Evolutionary conservation across 352 stramenopile genomes (phyloP).

Genomic region (Globisporangium iwayamae): DNA sequence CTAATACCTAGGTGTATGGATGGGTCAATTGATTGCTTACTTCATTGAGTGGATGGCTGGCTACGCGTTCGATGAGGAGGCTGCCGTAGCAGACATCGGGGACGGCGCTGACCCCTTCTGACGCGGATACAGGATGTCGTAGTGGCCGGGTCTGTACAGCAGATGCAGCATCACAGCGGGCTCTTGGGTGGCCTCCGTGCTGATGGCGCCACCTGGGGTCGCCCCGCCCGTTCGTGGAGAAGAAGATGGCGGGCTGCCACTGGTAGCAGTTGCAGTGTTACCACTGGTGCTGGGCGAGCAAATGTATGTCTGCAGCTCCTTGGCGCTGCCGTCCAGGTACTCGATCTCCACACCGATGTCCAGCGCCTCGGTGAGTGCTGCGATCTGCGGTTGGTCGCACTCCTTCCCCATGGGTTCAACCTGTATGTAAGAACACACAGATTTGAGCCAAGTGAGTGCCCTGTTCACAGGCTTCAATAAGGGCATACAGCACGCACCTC

Average conservation of each 20-base stretch:
- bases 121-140: conserved; percentile 92
- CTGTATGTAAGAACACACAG: conserved; percentile 23
- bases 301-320: conserved; percentile 59
- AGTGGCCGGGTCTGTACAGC: conserved; percentile 93
- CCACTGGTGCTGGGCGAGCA: conserved; percentile 28
- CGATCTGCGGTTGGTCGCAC: conserved; percentile 91
- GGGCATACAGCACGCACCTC: conserved; percentile 30
- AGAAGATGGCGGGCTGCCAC: conserved; percentile 1
- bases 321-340: conserved; percentile 89
- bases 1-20: not conserved
- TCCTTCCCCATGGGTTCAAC: conserved; percentile 93
- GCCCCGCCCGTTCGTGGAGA: not conserved
- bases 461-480: not conserved
- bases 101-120: conserved; percentile 3
- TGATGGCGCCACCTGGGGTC: not conserved
- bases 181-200: conserved; percentile 11
- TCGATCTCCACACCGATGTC: conserved; percentile 87
- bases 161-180: conserved; percentile 56
- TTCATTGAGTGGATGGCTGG: not conserved
- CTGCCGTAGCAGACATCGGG: not conserved
- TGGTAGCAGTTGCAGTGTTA: not conserved
- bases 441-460: not conserved
- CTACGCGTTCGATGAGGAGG: not conserved
- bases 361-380: conserved; percentile 90
- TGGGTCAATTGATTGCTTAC: not conserved